phyloP scores from a whole-genome alignment of 1,139 yeast genomes.

The Geotrichum siamense region DNA sequence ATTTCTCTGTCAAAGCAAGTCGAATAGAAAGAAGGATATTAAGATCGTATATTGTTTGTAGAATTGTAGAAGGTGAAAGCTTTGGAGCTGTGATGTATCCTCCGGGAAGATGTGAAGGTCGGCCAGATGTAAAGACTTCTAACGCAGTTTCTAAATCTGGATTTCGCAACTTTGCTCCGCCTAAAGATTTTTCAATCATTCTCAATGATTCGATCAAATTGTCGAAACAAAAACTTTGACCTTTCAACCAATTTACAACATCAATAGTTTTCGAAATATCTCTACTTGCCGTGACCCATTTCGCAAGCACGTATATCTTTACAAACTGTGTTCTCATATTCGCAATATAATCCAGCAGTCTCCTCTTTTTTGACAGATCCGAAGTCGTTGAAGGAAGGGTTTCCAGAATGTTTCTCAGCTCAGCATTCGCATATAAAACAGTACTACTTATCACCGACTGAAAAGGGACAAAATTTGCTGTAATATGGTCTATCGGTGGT shows the following conservation, averaged over 20 bases:
- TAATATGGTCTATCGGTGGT: constrained; percentile 65
- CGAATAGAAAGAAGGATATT: constrained; percentile 69
- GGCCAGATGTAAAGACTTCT: constrained; percentile 71
- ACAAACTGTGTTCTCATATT: constrained; percentile 72
- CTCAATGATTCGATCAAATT: constrained; percentile 58
- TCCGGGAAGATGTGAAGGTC: constrained; percentile 69
- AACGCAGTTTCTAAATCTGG: constrained; percentile 82
- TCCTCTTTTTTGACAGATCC: constrained; percentile 58
- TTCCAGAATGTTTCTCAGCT: constrained; percentile 54
- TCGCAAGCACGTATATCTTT: constrained; percentile 72
- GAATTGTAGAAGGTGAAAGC: constrained; percentile 50
- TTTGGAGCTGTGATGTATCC: constrained; percentile 47
- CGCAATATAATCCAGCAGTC: constrained; percentile 60
- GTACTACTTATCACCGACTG: constrained; percentile 52
- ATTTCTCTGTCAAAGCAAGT: constrained; percentile 54
- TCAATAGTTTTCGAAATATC: constrained; percentile 74
- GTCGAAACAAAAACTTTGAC: constrained; percentile 61
- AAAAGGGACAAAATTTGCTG: constrained; percentile 62
- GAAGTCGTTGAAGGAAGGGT: constrained; percentile 49
- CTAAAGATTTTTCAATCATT: constrained; percentile 55
- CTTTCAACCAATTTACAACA: constrained; percentile 77
- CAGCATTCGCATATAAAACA: constrained; percentile 58
- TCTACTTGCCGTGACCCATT: constrained; percentile 73
- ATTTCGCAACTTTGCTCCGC: constrained; percentile 82
- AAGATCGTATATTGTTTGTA: constrained; percentile 59